These are phyloP conservation scores for Penicillium simplicissimum DNA, from an alignment of 495 filamentous ascomycete species.

Conservation along the genomic window DNA sequence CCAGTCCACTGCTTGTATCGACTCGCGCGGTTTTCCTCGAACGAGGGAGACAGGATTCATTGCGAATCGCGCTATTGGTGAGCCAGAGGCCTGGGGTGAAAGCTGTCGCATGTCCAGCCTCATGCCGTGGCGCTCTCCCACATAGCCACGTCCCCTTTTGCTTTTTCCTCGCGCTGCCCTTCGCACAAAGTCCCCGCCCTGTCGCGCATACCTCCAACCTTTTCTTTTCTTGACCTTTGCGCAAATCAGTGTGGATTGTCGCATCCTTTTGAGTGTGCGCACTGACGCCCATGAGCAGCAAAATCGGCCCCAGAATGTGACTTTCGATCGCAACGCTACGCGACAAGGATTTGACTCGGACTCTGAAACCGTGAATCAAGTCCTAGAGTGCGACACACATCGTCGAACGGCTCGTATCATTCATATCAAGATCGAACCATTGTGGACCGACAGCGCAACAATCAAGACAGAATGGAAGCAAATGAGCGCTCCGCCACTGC, in stretches of 20 bases:
- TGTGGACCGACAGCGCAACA: background rate
- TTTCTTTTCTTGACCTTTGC: background rate
- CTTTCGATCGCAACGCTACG: background rate
- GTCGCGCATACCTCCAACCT: background rate
- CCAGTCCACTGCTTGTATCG: conserved; percentile 3
- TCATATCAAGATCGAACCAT: conserved; percentile 27
- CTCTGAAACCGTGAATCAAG: background rate
- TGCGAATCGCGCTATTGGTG: conserved; percentile 5
- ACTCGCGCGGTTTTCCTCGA: background rate
- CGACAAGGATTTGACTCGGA: conserved; percentile 4
- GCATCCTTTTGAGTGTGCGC: background rate
- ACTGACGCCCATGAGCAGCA: background rate
- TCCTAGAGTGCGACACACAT: background rate
- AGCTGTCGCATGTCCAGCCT: conserved; percentile 16
- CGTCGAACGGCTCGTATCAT: conserved; percentile 22
- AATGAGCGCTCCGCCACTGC: background rate
- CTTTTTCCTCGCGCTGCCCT: conserved; percentile 6
- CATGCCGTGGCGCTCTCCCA: conserved; percentile 13
- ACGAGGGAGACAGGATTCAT: background rate
- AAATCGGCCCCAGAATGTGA: conserved; percentile 1
- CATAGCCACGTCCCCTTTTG: conserved; percentile 6
- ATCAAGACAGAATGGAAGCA: background rate
- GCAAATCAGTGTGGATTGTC: background rate
- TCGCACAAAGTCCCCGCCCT: background rate
- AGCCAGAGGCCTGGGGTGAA: background rate